These are phyloP conservation scores for Auricularia cornea DNA, from an alignment of 768 basidiomycete species.

Conservation along the genomic window DNA sequence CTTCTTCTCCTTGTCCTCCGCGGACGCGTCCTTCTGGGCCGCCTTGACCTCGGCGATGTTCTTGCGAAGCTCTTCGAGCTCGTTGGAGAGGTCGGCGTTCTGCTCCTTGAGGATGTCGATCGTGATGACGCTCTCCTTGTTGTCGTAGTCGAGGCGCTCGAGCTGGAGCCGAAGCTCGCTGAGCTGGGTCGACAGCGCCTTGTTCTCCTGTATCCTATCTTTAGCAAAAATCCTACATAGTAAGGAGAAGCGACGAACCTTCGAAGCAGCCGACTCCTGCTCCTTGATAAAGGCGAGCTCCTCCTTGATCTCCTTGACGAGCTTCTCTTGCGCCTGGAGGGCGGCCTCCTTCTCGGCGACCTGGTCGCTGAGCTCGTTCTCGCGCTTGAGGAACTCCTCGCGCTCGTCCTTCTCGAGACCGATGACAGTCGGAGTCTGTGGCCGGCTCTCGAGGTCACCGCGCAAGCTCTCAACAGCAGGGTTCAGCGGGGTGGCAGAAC, in stretches of 20 bases:
- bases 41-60: constrained; percentile 69
- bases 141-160: constrained; percentile 89
- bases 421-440: constrained; percentile 85
- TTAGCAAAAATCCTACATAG: not conserved
- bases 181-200: constrained; percentile 84
- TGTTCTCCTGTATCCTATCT: constrained; percentile 56
- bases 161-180: constrained; percentile 88
- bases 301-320: constrained; percentile 80
- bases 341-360: constrained; percentile 87
- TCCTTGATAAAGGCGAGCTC: constrained; percentile 88
- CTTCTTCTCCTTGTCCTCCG: constrained; percentile 96
- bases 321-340: constrained; percentile 71
- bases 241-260: constrained; percentile 37
- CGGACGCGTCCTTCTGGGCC: constrained; percentile 74
- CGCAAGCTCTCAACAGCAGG: constrained; percentile 64
- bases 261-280: constrained; percentile 70
- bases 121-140: constrained; percentile 88
- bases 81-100: constrained; percentile 74
- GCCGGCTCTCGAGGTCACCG: constrained; percentile 69
- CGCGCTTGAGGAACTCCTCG: constrained; percentile 91
- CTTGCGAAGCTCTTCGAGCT: constrained; percentile 84
- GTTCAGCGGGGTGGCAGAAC: constrained; percentile 69
- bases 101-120: constrained; percentile 94
- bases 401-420: constrained; percentile 92
- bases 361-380: constrained; percentile 93